Percentiles rank a stretch among this genome's conserved stretches.
phyloP scores from a whole-genome alignment of 805 yeast species.

The Schwanniomyces polymorphus region DNA sequence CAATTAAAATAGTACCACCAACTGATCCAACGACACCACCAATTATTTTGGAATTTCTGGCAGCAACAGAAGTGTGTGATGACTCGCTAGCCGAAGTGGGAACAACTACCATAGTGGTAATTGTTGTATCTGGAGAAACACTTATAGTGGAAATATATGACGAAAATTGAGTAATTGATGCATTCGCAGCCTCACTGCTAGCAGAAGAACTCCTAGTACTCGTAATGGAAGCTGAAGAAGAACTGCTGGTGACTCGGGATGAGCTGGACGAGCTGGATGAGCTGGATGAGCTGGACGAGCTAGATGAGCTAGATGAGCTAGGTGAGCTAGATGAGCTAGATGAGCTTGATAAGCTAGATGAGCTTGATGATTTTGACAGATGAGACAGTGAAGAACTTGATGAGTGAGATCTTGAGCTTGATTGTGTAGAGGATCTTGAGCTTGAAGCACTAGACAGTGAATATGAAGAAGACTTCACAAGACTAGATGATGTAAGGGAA shows the following conservation, averaged over 20 bases:
- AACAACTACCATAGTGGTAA: conserved; percentile 39
- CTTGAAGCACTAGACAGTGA: conserved; percentile 1
- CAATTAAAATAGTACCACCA: conserved; percentile 46
- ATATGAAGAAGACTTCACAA: conserved; percentile 5
- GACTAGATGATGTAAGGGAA: conserved; percentile 2
- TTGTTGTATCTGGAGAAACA: conserved; percentile 17
- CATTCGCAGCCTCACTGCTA: not conserved
- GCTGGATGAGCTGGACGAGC: not conserved
- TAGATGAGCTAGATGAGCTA: conserved; percentile 1
- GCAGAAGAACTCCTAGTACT: not conserved
- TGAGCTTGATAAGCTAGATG: conserved; percentile 3
- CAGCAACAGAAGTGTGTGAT: conserved; percentile 11
- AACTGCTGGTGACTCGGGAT: not conserved
- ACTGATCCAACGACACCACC: conserved; percentile 49
- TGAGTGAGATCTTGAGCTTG: conserved; percentile 4
- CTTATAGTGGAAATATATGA: conserved; percentile 9
- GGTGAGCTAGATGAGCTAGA: conserved; percentile 1
- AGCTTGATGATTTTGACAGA: no score
- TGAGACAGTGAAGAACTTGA: not conserved
- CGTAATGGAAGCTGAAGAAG: not conserved
- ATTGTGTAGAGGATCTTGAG: not conserved
- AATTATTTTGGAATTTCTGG: conserved; percentile 34
- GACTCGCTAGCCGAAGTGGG: conserved; percentile 30
- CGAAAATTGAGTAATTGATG: not conserved
- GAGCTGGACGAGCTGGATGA: conserved; percentile 2